Evolutionary conservation across 2,329 filamentous ascomycete species (phyloP).

Genomic region (Aureobasidium sp.): DNA sequence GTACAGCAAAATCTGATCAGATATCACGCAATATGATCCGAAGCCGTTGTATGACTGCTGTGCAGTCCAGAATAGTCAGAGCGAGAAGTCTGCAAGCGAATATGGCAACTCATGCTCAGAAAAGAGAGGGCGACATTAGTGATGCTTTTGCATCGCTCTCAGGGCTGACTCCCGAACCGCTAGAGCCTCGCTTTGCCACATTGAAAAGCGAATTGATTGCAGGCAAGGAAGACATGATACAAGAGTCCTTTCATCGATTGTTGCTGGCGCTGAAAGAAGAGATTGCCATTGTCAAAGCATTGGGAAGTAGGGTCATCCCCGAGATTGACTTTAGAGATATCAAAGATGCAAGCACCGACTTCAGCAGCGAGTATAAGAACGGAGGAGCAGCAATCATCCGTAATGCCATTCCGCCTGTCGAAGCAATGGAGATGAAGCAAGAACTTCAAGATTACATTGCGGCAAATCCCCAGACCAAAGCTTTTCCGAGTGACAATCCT

Average conservation of each 20-base stretch:
- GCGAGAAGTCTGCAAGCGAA: background rate
- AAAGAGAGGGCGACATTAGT: conserved; percentile 43
- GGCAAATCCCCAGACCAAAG: conserved; percentile 40
- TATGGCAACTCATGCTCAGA: conserved; percentile 42
- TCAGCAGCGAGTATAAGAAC: conserved; percentile 51
- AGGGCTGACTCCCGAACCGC: conserved; percentile 37
- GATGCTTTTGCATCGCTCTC: conserved; percentile 45
- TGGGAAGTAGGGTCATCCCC: conserved; percentile 37
- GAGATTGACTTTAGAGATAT: conserved; percentile 43
- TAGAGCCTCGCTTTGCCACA: conserved; percentile 39
- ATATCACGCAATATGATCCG: background rate
- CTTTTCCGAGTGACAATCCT: conserved; percentile 42
- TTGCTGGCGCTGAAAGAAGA: conserved; percentile 38
- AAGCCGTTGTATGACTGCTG: background rate
- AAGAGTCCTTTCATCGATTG: conserved; percentile 40
- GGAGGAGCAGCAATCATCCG: conserved; percentile 46
- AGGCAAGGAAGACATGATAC: conserved; percentile 41
- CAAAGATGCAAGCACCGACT: conserved; percentile 44
- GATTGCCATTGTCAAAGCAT: conserved; percentile 37
- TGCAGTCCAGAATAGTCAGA: background rate
- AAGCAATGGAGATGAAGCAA: conserved; percentile 40
- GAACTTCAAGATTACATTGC: conserved; percentile 39
- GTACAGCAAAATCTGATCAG: background rate
- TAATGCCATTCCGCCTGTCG: conserved; percentile 37
- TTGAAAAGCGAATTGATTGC: conserved; percentile 39